phyloP scores from a whole-genome alignment of 2,329 filamentous ascomycete species.

The Ascochyta koolunga region DNA sequence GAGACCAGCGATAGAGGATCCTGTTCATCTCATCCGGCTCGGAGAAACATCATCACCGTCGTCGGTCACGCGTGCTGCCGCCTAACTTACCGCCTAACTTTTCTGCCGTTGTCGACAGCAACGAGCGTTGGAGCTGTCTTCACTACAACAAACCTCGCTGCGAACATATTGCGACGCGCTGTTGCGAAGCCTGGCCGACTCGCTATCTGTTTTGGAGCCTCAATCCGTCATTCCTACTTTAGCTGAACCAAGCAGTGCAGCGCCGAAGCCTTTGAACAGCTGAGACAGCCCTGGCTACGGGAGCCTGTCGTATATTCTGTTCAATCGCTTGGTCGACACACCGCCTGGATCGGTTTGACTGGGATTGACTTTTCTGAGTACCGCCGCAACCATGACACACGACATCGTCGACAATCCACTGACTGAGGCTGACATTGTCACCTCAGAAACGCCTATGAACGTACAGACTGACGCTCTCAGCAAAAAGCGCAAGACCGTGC shows the following conservation, averaged over 20 bases:
- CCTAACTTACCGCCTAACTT: conserved; percentile 27
- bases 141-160: background rate
- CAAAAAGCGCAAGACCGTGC: conserved; percentile 36
- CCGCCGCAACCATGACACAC: conserved; percentile 17
- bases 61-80: conserved; percentile 16
- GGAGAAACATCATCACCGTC: conserved; percentile 17
- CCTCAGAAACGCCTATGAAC: conserved; percentile 10
- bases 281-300: background rate
- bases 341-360: background rate
- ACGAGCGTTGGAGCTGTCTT: conserved; percentile 15
- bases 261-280: background rate
- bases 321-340: background rate
- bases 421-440: conserved; percentile 15
- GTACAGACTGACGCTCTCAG: conserved; percentile 8
- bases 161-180: background rate
- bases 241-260: background rate
- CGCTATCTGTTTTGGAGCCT: background rate
- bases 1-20: conserved; percentile 1
- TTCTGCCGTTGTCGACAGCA: conserved; percentile 26
- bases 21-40: conserved; percentile 6
- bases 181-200: background rate
- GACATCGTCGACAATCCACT: conserved; percentile 24
- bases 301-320: background rate
- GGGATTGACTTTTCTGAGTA: background rate
- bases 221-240: background rate